Conservation (phyloP, 2,329 filamentous ascomycete species). For the Tolypocladium capitatum region DNA sequence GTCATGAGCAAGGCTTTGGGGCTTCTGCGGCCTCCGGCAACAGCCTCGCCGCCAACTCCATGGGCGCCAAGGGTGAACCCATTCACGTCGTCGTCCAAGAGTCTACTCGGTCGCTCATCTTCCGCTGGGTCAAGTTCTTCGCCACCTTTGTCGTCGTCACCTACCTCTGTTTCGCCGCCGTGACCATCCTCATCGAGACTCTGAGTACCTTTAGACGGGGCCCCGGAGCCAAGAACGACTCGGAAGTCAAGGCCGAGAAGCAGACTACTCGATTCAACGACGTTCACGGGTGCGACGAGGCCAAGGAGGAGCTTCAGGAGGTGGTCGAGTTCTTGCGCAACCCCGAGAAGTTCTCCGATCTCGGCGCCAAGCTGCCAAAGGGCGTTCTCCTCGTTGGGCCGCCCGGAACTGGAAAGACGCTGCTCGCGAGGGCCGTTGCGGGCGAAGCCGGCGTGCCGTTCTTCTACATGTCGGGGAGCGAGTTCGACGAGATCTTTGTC, state of each 20-base stretch:
- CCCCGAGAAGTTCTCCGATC: conserved; percentile 81
- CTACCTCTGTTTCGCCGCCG: conserved; percentile 66
- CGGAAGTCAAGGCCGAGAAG: conserved; percentile 82
- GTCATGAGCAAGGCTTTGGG: conserved; percentile 15
- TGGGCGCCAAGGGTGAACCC: conserved; percentile 68
- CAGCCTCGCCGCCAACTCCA: conserved; percentile 15
- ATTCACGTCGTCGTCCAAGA: conserved; percentile 95
- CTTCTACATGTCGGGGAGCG: conserved; percentile 99
- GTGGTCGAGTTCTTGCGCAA: conserved; percentile 92
- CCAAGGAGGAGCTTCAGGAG: conserved; percentile 94
- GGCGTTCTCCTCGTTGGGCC: conserved; percentile 91
- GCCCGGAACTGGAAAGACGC: conserved; percentile 93
- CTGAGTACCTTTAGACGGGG: conserved; percentile 63
- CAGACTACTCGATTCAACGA: conserved; percentile 86
- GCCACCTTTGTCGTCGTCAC: conserved; percentile 63
- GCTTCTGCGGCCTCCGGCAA: conserved; percentile 12
- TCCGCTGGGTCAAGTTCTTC: conserved; percentile 85
- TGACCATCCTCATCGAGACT: conserved; percentile 73
- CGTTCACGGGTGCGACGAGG: conserved; percentile 94
- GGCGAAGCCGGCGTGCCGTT: conserved; percentile 96
- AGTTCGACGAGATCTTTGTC: conserved; percentile 97
- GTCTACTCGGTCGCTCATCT: conserved; percentile 62
- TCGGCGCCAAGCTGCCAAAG: conserved; percentile 93
- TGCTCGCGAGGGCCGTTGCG: conserved; percentile 87
- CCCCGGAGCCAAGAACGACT: conserved; percentile 56